Conservation (phyloP, 257 asterid species). For the Solanum infundibuliforme region DNA sequence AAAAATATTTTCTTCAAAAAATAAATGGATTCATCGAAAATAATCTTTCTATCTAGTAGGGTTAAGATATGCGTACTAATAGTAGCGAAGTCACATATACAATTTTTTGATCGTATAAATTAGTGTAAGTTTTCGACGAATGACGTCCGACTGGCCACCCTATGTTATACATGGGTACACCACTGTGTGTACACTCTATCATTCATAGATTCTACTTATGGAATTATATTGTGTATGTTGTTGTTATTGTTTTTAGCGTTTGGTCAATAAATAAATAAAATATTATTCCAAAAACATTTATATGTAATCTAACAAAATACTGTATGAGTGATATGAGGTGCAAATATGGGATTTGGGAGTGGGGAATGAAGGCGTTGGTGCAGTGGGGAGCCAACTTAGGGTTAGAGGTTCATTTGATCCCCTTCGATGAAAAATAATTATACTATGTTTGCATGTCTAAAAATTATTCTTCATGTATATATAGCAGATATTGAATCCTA, state of each 20-base stretch:
- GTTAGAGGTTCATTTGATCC: not conserved
- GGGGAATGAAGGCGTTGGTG: not conserved
- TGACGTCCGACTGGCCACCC: fast-evolving
- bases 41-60: not conserved
- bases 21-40: not conserved
- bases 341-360: not conserved
- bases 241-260: not conserved
- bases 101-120: no score
- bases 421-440: no score
- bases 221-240: not conserved
- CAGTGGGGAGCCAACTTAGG: not conserved
- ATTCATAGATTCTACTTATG: not conserved
- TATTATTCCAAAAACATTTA: not conserved
- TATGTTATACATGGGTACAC: no score
- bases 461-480: no score
- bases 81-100: no score
- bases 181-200: not conserved
- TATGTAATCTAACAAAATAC: not conserved
- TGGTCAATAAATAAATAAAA: not conserved
- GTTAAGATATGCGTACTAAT: no score
- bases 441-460: no score
- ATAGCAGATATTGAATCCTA: fast-evolving
- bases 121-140: no score
- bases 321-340: not conserved
- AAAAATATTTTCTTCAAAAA: not conserved